A percentile compares a stretch with the other conserved stretches of the same genome.
Conservation (phyloP, 164 flowering plant species). For the Magnolia kwangsiensis region DNA sequence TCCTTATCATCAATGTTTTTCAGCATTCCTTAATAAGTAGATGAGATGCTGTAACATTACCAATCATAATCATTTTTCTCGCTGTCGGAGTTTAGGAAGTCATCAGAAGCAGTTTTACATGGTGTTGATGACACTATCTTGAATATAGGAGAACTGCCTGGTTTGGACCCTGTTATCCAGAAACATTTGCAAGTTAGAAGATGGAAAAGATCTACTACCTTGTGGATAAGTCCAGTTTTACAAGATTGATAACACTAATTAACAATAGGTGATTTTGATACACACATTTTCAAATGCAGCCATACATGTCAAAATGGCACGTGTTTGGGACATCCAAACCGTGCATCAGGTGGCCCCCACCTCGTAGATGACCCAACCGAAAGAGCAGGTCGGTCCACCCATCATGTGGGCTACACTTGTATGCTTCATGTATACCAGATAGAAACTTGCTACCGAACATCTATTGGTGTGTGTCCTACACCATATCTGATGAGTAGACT, state of each 20-base stretch:
- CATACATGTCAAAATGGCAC: background rate
- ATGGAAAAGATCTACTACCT: background rate
- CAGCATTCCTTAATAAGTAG: background rate
- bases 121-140: slow-evolving; percentile 50
- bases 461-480: too few species aligned
- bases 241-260: background rate
- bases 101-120: slow-evolving; percentile 68
- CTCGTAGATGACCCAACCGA: too few species aligned
- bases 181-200: slow-evolving; percentile 1
- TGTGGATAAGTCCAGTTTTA: background rate
- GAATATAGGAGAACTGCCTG: slow-evolving; percentile 71
- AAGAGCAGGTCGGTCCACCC: too few species aligned
- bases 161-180: slow-evolving; percentile 50
- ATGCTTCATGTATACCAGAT: too few species aligned
- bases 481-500: too few species aligned
- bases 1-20: background rate
- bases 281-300: background rate
- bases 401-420: too few species aligned
- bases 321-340: background rate
- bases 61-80: slow-evolving; percentile 97
- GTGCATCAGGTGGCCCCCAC: too few species aligned
- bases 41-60: slow-evolving; percentile 35
- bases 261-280: too few species aligned
- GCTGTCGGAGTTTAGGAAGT: slow-evolving; percentile 66
- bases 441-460: too few species aligned